Evolutionary conservation across 148 eudicot genomes (phyloP), one percentile per base, ranked within the genome.

Genomic region (Rhododendron vialii): DNA sequence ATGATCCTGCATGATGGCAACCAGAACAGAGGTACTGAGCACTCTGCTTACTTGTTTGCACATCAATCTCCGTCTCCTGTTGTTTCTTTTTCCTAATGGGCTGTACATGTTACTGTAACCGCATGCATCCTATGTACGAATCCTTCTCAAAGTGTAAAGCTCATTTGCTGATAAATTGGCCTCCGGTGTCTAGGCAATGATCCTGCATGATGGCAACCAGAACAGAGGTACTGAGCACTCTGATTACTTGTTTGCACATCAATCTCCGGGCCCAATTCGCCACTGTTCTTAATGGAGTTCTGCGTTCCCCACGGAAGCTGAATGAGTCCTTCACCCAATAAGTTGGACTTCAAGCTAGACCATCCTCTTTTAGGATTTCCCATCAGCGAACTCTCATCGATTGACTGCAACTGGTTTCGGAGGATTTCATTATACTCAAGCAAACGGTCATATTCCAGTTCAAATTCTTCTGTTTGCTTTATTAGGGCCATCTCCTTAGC

Each of bases 381-480:
- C 45, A 7, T 28, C 17, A 78, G 24, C 5, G 45, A 59, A 57
- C 41, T 41, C 22, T 78, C 59, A 47, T 78, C 53, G 10, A 85
- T 85, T 61, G 83, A 78, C 30, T 59, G 83, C 77, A 85, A 61
- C 76, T 85, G 83, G 77, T 45, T 83, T 36, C 81, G 86, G 78
- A 93, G 91, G 57, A 59, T 87, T 87, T 93, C 90, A 86, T 93
- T 93, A 81, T 93, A 92, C 79, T 93, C 91, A 0, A 93, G 90
- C 87, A 89, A 47, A 24, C 90, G 89, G 67, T 91, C 93, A 88
- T 91, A 91, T 81, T 91, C 91, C 38, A 88, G 81, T 14, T 89
- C 88, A 18, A 91, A 84, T 80, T 90, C 91, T 81, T 93, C 93
- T 36, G 90, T 89, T 84, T 91, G 92, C 91, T 88, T 90, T 81